These are phyloP conservation scores for Casuarina glauca DNA, from an alignment of 306 rosid species.

Conservation along the genomic window DNA sequence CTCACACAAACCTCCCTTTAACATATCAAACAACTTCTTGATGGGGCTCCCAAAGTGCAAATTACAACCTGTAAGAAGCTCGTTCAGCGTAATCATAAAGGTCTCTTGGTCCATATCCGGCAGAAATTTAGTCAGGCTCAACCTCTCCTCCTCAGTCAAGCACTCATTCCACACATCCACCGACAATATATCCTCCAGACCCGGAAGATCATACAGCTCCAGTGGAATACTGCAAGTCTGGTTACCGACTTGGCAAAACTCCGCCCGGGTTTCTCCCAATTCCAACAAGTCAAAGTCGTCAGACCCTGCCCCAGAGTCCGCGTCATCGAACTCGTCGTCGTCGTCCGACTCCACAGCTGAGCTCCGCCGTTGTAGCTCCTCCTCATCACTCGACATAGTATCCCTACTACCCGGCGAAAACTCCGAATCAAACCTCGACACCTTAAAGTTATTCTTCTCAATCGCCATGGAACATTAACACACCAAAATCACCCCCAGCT, in stretches of 20 bases:
- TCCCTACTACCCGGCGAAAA: constrained; percentile 74
- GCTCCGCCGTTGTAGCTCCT: constrained; percentile 70
- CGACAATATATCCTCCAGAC: constrained; percentile 76
- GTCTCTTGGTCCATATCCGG: constrained; percentile 95
- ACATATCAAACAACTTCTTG: constrained; percentile 72
- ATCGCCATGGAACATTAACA: constrained; percentile 82
- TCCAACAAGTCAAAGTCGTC: constrained; percentile 98
- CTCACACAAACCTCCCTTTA: constrained; percentile 95
- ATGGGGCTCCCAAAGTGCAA: constrained; percentile 91
- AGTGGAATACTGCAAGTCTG: constrained; percentile 93
- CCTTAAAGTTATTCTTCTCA: constrained; percentile 92
- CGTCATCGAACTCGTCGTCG: constrained; percentile 90
- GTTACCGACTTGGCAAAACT: constrained; percentile 92
- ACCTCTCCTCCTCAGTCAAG: constrained; percentile 80
- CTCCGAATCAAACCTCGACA: constrained; percentile 83
- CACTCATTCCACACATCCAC: constrained; percentile 94
- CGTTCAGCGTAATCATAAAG: constrained; percentile 62
- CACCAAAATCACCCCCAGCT: constrained; percentile 37
- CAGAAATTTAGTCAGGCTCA: constrained; percentile 79
- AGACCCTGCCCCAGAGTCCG: constrained; percentile 97
- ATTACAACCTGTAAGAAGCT: constrained; percentile 74
- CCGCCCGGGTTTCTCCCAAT: constrained; percentile 91
- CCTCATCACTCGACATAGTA: constrained; percentile 89
- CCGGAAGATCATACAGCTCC: constrained; percentile 87
- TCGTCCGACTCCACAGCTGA: constrained; percentile 81